A percentile compares a stretch with the other conserved stretches of the same genome.
phyloP scores from a whole-genome alignment of 2,329 filamentous ascomycete species.

The Calonectria pseudoreteaudii region DNA sequence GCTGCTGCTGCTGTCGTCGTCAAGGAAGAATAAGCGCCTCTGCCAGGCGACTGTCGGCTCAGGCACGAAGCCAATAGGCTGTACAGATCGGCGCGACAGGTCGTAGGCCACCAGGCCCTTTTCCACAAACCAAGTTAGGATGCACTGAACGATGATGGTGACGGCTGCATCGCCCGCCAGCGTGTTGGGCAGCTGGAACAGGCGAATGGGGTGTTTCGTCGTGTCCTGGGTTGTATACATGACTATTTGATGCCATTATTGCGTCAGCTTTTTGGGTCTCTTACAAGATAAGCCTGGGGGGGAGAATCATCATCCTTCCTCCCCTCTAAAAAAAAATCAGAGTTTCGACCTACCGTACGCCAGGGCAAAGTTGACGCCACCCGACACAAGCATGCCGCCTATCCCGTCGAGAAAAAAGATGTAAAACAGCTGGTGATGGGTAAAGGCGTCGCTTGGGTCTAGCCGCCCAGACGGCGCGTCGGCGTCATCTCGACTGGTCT shows the following conservation, averaged over 20 bases:
- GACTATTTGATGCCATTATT: constrained; percentile 43
- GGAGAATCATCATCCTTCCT: too few relatives aligned
- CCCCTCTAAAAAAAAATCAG: neutral
- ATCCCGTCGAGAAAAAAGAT: constrained; percentile 60
- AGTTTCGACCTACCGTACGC: constrained; percentile 55
- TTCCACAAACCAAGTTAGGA: constrained; percentile 65
- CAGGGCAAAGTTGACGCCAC: constrained; percentile 62
- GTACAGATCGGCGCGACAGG: constrained; percentile 56
- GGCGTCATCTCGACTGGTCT: neutral
- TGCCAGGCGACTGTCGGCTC: constrained; percentile 48
- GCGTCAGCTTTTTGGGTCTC: neutral
- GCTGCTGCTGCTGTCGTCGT: neutral
- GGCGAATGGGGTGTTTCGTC: constrained; percentile 52
- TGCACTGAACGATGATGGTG: constrained; percentile 63
- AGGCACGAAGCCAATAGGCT: constrained; percentile 58
- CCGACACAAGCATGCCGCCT: constrained; percentile 57
- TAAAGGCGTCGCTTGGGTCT: constrained; percentile 52
- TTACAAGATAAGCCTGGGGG: too few relatives aligned
- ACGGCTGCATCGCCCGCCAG: constrained; percentile 61
- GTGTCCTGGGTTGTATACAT: constrained; percentile 59
- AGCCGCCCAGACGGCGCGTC: constrained; percentile 27
- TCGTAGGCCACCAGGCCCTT: constrained; percentile 60
- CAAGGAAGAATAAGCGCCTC: constrained; percentile 52
- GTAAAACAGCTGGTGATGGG: constrained; percentile 58
- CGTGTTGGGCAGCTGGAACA: constrained; percentile 64